Base-by-base conservation (phyloP, 495 filamentous ascomycete genomes). In the Rusavskia elegans region DNA sequence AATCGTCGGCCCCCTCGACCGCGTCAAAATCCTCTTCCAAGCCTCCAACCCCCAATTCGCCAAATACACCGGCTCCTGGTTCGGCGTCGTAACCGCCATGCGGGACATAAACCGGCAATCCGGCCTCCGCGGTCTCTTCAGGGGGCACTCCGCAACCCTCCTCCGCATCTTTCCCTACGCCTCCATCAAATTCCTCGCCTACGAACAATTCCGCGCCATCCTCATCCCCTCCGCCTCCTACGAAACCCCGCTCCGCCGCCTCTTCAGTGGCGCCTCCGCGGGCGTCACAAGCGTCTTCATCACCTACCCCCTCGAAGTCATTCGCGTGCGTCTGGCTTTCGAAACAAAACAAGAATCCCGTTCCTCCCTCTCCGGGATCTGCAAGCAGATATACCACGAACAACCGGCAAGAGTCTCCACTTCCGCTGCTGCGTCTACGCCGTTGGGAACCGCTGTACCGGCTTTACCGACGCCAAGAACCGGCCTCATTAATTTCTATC, bases 1-100 rank as follows among this genome's bases (percentile, higher is more conserved):
- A 1, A 72, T 93, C 17, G 94, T 98, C 14, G 92, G 86, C 25
- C 92, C 92, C 35, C 85, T 98, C 51, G 92, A 98, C 70, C 82
- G 92, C 42, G 92, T 98, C 62, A 98, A 98, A 66, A 98, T 98
- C 63, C 83, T 98, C 48, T 97, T 98, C 71, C 92, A 98, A 68
- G 82, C 92, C 49, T 85, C 84, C 53, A 95, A 89, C 62, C 92
- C 92, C 5, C 83, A 93, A 58, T 98, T 94, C 64, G 73, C 81
- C 29, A 94, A 92, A 68, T 97, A 97, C 64, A 79, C 84, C 0
- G 85, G 89, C 39, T 85, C 80, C 36, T 96, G 89, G 87, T 73
- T 74, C 54, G 92, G 92, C 29, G 76, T 92, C 11, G 72, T 76
- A 4, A 67, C 71, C 32, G 90, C 92, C 9, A 81, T 97, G 57